Percentiles rank a stretch among this genome's conserved stretches.
These are phyloP conservation scores for Penicillium argentinense DNA, from an alignment of 495 filamentous ascomycete genomes.

Conservation along the genomic window DNA sequence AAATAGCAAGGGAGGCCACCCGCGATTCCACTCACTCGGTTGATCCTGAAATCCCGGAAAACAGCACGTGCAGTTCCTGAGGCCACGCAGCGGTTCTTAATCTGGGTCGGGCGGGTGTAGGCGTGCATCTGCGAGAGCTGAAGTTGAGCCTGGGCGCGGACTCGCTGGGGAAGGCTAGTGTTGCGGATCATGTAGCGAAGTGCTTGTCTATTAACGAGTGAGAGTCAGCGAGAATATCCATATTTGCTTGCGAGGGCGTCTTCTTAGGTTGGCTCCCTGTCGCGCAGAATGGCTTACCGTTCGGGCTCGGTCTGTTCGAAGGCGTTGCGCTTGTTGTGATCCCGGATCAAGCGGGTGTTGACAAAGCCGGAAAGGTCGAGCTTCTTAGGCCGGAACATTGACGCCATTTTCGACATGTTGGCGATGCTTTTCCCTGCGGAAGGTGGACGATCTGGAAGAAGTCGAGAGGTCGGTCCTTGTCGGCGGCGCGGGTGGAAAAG, in stretches of 20 bases:
- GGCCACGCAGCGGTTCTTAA: conserved; percentile 87
- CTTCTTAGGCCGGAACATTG: conserved; percentile 81
- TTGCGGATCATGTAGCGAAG: conserved; percentile 94
- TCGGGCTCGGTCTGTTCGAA: conserved; percentile 83
- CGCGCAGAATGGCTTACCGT: conserved; percentile 54
- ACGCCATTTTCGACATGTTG: conserved; percentile 33
- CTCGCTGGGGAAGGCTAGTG: conserved; percentile 75
- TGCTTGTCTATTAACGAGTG: conserved; percentile 85
- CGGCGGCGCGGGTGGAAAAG: conserved; percentile 27
- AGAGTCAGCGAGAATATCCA: background rate
- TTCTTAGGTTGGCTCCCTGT: background rate
- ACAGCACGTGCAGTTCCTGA: conserved; percentile 86
- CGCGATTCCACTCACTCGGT: conserved; percentile 63
- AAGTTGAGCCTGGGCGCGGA: conserved; percentile 85
- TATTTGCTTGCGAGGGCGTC: background rate
- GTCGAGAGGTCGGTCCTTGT: conserved; percentile 1
- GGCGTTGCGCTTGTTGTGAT: conserved; percentile 93
- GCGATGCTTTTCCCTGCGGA: conserved; percentile 3
- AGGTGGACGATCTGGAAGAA: conserved; percentile 5
- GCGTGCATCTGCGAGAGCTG: conserved; percentile 91
- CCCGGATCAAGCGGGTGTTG: conserved; percentile 81
- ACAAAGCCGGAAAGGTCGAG: conserved; percentile 82
- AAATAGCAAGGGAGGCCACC: too few species aligned
- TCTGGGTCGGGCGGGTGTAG: conserved; percentile 90
- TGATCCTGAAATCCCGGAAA: conserved; percentile 85